Percentiles rank a stretch among this genome's conserved stretches.
These are phyloP conservation scores for Rhynchosporium graminicola DNA, from an alignment of 2,329 filamentous ascomycete genomes.

Conservation along the genomic window DNA sequence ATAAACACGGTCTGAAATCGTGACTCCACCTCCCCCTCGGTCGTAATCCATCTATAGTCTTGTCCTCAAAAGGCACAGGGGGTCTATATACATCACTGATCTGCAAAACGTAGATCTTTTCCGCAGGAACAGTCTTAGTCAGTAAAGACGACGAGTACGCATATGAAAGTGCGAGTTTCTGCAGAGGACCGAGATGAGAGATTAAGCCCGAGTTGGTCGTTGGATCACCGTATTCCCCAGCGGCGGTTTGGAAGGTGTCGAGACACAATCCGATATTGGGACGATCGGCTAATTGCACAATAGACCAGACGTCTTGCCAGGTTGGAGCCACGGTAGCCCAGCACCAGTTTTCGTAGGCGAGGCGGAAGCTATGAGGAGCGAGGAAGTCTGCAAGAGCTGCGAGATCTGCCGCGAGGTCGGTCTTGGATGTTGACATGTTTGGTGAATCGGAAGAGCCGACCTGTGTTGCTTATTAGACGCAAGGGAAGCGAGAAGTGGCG, in stretches of 20 bases:
- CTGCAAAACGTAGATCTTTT: slow-evolving; percentile 75
- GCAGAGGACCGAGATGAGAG: slow-evolving; percentile 46
- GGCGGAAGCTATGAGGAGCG: slow-evolving; percentile 54
- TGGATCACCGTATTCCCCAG: slow-evolving; percentile 73
- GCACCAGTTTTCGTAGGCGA: slow-evolving; percentile 83
- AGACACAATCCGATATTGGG: slow-evolving; percentile 73
- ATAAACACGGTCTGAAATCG: slow-evolving; percentile 68
- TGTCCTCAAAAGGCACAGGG: slow-evolving; percentile 53
- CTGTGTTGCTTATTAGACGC: slow-evolving; percentile 35
- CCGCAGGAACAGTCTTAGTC: slow-evolving; percentile 56
- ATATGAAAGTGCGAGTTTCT: slow-evolving; percentile 53
- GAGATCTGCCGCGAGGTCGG: slow-evolving; percentile 60
- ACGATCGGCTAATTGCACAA: slow-evolving; percentile 62
- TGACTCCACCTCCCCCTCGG: slow-evolving; percentile 71
- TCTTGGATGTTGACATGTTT: slow-evolving; percentile 52
- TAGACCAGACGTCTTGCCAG: slow-evolving; percentile 71
- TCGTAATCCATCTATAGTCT: slow-evolving; percentile 51
- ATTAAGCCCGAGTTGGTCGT: slow-evolving; percentile 61
- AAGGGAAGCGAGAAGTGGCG: neutral
- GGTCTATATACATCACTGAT: slow-evolving; percentile 74
- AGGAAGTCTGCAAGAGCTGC: slow-evolving; percentile 64
- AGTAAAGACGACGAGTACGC: slow-evolving; percentile 57
- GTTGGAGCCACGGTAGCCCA: slow-evolving; percentile 70
- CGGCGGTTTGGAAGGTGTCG: slow-evolving; percentile 75
- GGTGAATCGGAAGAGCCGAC: slow-evolving; percentile 65